Evolutionary conservation across 441 rosid species (phyloP).

Genomic region (Populus tomentosa): DNA sequence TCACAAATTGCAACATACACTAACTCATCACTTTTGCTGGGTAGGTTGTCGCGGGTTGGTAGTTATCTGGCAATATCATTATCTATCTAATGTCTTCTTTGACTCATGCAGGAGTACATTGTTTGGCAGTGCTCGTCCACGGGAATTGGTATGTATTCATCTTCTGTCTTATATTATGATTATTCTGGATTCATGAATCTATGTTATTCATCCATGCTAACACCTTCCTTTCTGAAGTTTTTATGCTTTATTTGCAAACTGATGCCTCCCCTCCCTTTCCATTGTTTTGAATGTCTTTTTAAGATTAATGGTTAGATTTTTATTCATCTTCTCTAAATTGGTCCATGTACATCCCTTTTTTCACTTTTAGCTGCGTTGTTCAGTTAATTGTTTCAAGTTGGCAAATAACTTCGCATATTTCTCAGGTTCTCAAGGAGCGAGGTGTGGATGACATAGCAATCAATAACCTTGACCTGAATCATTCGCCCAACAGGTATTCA

Average conservation of each 20-base stretch:
- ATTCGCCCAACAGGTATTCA: conserved; percentile 8
- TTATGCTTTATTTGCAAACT: no score
- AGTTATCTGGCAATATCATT: no score
- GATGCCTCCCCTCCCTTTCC: no score
- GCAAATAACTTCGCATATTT: neutral
- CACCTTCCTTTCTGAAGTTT: no score
- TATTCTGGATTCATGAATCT: neutral
- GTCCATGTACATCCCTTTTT: neutral
- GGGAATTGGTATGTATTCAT: conserved; percentile 18
- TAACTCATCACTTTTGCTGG: no score
- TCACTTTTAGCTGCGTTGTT: neutral
- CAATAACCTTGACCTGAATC: conserved; percentile 5
- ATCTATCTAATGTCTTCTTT: neutral
- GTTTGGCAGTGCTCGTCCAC: conserved; percentile 22
- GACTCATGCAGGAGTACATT: conserved; percentile 18
- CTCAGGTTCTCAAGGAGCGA: conserved; percentile 26
- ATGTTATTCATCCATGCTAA: neutral
- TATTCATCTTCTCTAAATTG: neutral
- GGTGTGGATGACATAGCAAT: no score
- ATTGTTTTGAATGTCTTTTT: no score
- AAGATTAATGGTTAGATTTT: no score
- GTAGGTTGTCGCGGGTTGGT: no score
- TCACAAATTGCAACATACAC: no score
- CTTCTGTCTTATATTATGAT: neutral
- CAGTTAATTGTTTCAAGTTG: neutral